Evolutionary conservation across 768 basidiomycete species (phyloP).

Genomic region (Boletus edulis): DNA sequence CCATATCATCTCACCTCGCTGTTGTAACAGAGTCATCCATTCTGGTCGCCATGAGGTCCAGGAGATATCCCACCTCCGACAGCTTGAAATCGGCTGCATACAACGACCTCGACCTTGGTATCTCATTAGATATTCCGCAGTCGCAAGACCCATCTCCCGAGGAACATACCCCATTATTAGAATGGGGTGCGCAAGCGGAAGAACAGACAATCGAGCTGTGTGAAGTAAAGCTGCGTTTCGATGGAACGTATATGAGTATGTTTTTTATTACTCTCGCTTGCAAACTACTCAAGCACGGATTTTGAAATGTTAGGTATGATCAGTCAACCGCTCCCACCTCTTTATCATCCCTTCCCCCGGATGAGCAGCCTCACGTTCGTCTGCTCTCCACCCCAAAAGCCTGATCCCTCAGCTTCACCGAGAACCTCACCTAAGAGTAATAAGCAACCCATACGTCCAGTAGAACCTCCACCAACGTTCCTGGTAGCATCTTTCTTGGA

Average conservation of each 20-base stretch:
- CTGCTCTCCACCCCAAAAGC: constrained; percentile 33
- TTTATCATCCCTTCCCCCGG: constrained; percentile 36
- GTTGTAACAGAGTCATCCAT: constrained; percentile 48
- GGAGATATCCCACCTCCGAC: constrained; percentile 42
- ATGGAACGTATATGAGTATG: constrained; percentile 45
- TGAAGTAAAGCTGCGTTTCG: constrained; percentile 53
- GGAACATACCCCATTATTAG: constrained; percentile 24
- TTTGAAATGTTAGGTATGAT: constrained; percentile 34
- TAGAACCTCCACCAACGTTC: constrained; percentile 38
- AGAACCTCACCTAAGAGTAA: constrained; percentile 30
- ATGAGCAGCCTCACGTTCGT: constrained; percentile 50
- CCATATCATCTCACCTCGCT: not conserved
- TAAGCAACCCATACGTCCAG: constrained; percentile 17
- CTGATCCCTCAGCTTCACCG: constrained; percentile 24
- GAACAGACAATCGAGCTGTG: constrained; percentile 59
- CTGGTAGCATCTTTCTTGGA: constrained; percentile 56
- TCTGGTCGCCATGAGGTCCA: constrained; percentile 62
- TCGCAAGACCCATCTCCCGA: constrained; percentile 15
- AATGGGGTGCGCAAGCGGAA: constrained; percentile 59
- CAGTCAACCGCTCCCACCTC: constrained; percentile 44
- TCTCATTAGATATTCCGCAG: constrained; percentile 26
- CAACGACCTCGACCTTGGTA: constrained; percentile 42
- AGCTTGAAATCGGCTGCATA: constrained; percentile 25
- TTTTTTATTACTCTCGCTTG: not conserved
- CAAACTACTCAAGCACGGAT: constrained; percentile 1